Conservation (phyloP, 306 rosid species). For the Vigna reflexopilosa region DNA sequence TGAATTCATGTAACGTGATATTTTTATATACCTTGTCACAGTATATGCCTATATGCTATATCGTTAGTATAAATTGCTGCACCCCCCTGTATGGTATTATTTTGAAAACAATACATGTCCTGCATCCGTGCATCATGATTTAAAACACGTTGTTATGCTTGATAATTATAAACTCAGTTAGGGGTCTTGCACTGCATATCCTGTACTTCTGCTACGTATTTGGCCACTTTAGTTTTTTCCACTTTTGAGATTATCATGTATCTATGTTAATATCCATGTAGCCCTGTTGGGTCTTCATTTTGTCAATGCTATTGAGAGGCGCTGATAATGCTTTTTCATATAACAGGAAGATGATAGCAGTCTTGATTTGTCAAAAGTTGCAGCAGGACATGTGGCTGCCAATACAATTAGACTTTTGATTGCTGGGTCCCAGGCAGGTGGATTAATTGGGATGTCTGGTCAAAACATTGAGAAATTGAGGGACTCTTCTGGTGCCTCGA, state of each 20-base stretch:
- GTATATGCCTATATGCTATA: background rate
- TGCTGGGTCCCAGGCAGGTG: slow-evolving; percentile 98
- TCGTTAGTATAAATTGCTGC: background rate
- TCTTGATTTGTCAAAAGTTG: slow-evolving; percentile 69
- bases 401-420: slow-evolving; percentile 91
- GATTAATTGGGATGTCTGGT: slow-evolving; percentile 90
- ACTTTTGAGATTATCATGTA: slow-evolving; percentile 22
- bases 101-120: background rate
- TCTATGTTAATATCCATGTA: slow-evolving; percentile 19
- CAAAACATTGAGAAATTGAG: slow-evolving; percentile 91
- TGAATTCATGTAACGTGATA: background rate
- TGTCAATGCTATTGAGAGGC: slow-evolving; percentile 18
- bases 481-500: slow-evolving; percentile 82
- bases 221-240: slow-evolving; percentile 5
- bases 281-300: slow-evolving; percentile 31
- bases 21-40: background rate
- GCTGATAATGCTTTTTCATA: slow-evolving; percentile 14
- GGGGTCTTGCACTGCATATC: slow-evolving; percentile 12
- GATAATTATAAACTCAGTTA: slow-evolving; percentile 5
- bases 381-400: slow-evolving; percentile 90
- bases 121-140: background rate
- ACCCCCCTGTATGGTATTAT: background rate
- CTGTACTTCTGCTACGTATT: background rate
- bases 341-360: slow-evolving; percentile 82
- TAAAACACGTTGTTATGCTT: background rate